Base-by-base conservation (phyloP, 192 early-diverging fungal genomes). In the Coemansia sp. region DNA sequence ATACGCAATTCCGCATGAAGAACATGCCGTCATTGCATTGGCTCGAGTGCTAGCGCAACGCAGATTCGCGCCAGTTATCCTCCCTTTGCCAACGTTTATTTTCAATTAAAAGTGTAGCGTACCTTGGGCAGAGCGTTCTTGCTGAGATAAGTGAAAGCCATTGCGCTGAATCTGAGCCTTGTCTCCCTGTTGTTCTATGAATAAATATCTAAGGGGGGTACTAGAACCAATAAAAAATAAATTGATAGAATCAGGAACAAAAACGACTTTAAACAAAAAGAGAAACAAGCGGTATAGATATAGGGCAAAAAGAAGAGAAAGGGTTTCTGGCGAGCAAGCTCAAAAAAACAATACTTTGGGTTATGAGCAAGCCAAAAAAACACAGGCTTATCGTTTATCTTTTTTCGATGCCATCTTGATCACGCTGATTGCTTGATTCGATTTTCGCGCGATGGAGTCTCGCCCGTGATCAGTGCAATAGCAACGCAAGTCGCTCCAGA, bases 91-190 rank as follows among this genome's bases (percentile, higher is more conserved):
- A 32, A n/a, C 9, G 32, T 34, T 34, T 42, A 42, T 16, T 16
- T 42, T 42, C 39, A 42, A 42, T 16, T 42, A 3, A 14, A 42
- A 42, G 3, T 16, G 2, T 9, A 16, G 39, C 39, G 39, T 74
- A 80, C 77, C 77, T 74, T 80, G 64, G 77, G 67, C 71, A 80
- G 24, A 62, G 77, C 58, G 71, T 55, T 67, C 51, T 58, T 71
- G 62, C 71, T 67, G 61, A 80, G 65, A 48, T 69, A 71, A 48
- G 61, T 69, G 50, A 80, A 65, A 61, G 65, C 77, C 77, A 80
- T 80, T 61, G 68, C 71, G 68, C 39, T 35, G 42, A 29, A 29
- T 54, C 39, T 10, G 42, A 54, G 27, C 16, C 10, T 45, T 22
- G 4, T 24, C 34, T 35, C 32, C 28, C n/a, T 5, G 28, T n/a